A percentile compares a stretch with the other conserved stretches of the same genome.
Conservation (phyloP, 331 rosid genomes). For the Erythrophleum ivorense region DNA sequence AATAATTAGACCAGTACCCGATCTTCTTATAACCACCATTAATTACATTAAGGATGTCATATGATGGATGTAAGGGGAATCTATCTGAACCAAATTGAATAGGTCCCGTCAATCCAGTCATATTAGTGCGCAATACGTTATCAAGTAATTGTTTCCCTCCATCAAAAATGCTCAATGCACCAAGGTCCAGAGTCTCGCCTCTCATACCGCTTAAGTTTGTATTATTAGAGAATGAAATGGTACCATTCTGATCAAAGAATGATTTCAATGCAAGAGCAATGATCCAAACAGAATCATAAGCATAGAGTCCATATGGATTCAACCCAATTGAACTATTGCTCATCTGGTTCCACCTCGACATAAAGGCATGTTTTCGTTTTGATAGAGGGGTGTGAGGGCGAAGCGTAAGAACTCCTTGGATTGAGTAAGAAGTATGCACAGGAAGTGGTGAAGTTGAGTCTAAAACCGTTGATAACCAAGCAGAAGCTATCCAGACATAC, state of each 20-base stretch:
- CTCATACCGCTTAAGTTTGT: conserved; percentile 45
- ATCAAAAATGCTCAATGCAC: conserved; percentile 66
- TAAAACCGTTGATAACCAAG: conserved; percentile 72
- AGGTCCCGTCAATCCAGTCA: conserved; percentile 74
- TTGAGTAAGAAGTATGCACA: conserved; percentile 33
- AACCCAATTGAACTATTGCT: conserved; percentile 69
- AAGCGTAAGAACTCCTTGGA: conserved; percentile 71
- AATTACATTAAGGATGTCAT: conserved; percentile 64
- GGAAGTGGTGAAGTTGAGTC: conserved; percentile 56
- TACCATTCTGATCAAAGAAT: conserved; percentile 63
- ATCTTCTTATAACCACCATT: conserved; percentile 57
- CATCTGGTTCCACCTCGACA: conserved; percentile 71
- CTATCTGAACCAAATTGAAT: conserved; percentile 61
- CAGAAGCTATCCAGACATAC: conserved; percentile 83
- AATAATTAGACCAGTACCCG: conserved; percentile 87
- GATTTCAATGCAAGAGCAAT: conserved; percentile 67
- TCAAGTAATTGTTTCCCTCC: conserved; percentile 62
- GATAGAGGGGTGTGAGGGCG: conserved; percentile 75
- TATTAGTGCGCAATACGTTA: conserved; percentile 55
- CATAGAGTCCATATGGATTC: conserved; percentile 78
- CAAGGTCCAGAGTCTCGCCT: conserved; percentile 57
- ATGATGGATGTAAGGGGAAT: conserved; percentile 67
- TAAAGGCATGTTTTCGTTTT: conserved; percentile 55
- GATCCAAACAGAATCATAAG: conserved; percentile 81
- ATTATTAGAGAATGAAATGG: conserved; percentile 66